Evolutionary conservation across 306 rosid genomes (phyloP), one percentile per base, ranked within the genome.

Genomic region (Pterocarpus santalinus): DNA sequence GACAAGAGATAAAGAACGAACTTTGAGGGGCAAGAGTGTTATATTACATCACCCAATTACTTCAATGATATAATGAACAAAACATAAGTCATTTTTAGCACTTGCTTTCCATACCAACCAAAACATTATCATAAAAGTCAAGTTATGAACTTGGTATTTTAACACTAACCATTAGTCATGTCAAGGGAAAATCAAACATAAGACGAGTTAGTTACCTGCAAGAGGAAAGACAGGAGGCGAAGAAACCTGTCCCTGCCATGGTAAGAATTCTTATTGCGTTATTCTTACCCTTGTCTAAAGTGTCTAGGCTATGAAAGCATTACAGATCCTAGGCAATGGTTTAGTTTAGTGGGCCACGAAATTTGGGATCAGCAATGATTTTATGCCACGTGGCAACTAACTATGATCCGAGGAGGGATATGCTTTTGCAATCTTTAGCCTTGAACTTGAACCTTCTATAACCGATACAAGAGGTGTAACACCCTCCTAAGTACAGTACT

Each of bases 241-340:
- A 88, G 79, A 81, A 82, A 76, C 87, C 78, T 61, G 90, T 69
- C 17, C 89, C 95, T 73, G 94, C 95, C 99, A 95, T 95, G 55
- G 78, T 74, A 16, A 46, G 80, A 64, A 79, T 6, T 47, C 38
- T 2, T 28, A 41, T 10, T 61, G 16, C 7, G 33, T 41, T 7
- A 36, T 72, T 56, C 52, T 34, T 58, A 28, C 71, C 62, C 33
- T 62, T 73, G 76, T 66, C 16, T 22, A 0, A 17, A 22, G 28
- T 22, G 28, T 22, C 28, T 22, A 22, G 28, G 61, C 77, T 70
- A 66, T 81, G 60, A 56, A 69, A 79, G 61, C 57, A 13, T 16
- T 22, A 75, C 73, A 51, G 58, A 80, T 33, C 52, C 55, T 67
- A 74, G 77, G 87, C 89, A 64, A 4, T 62, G 46, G 57, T 69